Evolutionary conservation across 2,329 filamentous ascomycete genomes (phyloP).

Genomic region (Magnaporthiopsis rhizophila): DNA sequence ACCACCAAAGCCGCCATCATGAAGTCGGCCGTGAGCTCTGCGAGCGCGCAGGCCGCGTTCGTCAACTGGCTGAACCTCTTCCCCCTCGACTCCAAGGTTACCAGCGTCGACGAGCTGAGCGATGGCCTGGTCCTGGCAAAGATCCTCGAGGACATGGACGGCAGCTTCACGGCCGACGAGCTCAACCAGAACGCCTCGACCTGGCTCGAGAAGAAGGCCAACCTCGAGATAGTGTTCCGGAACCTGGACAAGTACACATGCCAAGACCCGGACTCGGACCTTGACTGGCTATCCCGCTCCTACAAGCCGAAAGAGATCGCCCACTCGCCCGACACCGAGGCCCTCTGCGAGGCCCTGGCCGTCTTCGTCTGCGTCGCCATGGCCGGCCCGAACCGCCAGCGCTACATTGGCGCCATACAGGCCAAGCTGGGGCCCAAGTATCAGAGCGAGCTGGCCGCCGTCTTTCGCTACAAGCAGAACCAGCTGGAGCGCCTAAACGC

Average conservation of each 20-base stretch:
- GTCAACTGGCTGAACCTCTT: conserved; percentile 48
- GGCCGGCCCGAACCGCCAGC: background rate
- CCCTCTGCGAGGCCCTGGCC: conserved; percentile 40
- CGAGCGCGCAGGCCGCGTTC: conserved; percentile 38
- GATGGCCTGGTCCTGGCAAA: conserved; percentile 48
- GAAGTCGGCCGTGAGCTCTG: background rate
- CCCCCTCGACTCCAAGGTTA: conserved; percentile 34
- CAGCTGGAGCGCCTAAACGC: background rate
- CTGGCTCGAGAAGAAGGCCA: conserved; percentile 64
- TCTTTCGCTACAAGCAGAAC: conserved; percentile 35
- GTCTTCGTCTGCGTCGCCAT: conserved; percentile 5
- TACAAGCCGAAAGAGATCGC: conserved; percentile 7
- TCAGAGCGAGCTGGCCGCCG: conserved; percentile 66
- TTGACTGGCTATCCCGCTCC: conserved; percentile 7
- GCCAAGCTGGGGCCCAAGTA: conserved; percentile 32
- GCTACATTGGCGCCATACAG: background rate
- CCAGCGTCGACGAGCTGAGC: conserved; percentile 41
- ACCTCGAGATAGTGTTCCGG: conserved; percentile 88
- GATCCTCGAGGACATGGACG: conserved; percentile 50
- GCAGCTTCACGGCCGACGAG: conserved; percentile 45
- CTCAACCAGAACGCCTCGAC: conserved; percentile 39
- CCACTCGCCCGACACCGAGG: conserved; percentile 43
- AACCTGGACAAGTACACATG: conserved; percentile 66
- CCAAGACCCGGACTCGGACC: background rate
- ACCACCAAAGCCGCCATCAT: background rate